Evolutionary conservation across 2,329 filamentous ascomycete species (phyloP), one percentile per base, ranked within the genome.

Genomic region (Calonectria honghensis): DNA sequence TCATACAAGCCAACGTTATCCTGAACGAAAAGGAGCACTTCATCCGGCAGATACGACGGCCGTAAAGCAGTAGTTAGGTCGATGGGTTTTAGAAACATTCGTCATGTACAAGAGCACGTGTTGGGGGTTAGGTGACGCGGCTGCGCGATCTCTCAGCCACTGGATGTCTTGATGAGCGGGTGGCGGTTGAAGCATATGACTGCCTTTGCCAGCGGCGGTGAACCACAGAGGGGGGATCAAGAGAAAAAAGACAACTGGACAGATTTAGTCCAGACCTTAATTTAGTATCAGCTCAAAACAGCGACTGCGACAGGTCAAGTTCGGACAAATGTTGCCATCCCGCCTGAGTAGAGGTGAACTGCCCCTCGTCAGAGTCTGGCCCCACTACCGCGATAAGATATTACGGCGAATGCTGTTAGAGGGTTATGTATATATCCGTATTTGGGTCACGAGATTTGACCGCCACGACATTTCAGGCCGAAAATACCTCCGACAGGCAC

Each of bases 1-100:
- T 98, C 95, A 88, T 99, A 99, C 76, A 99, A 90, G 79, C 97
- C 97, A 81, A 99, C 96, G 85, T 95, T 96, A 89, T 98, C 96
- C 88, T 98, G 96, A 73, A 99, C 96, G 87, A 98, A 98, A 74
- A 99, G 91, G 70, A 98, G 90, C 80, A 95, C 94, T 90, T 99
- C 97, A 89, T 98, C 97, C 82, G 95, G 94, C 79, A 98, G 91
- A 84, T 98, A 94, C 75, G 94, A 94, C 81, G 97, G 97, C 89
- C 97, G 94, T 84, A 98, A 91, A 84, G 97, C 97, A 88, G 96
- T 98, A 73, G 97, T 99, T 82, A 99, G 92, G 87, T 99, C 96
- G 85, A 98, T 91, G 81, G 94, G 93, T 90, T 97, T 96, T 90
- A 98, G 90, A 91, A 98, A 98, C 96, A 98, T 98, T 90, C 94